Conservation (phyloP, 1,139 yeast genomes). For the Protomyces macrosporus region DNA sequence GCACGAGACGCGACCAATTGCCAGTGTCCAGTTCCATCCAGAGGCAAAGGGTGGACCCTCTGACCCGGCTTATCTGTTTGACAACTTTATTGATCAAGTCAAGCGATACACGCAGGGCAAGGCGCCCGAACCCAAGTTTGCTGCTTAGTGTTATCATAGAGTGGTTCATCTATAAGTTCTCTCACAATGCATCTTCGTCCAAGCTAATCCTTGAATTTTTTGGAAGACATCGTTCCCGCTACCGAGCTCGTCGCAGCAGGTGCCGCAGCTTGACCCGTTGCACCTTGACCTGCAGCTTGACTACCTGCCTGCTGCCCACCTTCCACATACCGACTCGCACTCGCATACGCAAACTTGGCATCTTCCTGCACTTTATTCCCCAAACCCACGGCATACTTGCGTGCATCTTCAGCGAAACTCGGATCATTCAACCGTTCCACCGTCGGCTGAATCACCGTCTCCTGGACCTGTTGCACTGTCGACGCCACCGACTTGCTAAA, state of each 20-base stretch:
- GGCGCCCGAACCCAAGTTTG: slow-evolving; percentile 11
- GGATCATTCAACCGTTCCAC: slow-evolving; percentile 74
- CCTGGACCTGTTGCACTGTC: slow-evolving; percentile 79
- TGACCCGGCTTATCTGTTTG: slow-evolving; percentile 85
- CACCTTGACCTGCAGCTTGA: neutral
- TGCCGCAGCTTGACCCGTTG: neutral
- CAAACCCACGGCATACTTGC: slow-evolving; percentile 7
- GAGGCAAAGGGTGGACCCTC: slow-evolving; percentile 99
- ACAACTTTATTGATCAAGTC: slow-evolving; percentile 36
- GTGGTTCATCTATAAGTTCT: neutral
- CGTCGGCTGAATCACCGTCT: slow-evolving; percentile 82
- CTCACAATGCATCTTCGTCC: too few relatives aligned
- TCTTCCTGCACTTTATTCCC: slow-evolving; percentile 22
- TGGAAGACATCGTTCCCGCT: neutral
- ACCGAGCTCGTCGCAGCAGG: neutral
- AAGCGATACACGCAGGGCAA: slow-evolving; percentile 12
- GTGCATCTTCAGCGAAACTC: slow-evolving; percentile 41
- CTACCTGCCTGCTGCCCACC: neutral
- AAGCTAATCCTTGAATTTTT: neutral
- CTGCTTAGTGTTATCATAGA: slow-evolving; percentile 3
- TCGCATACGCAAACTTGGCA: slow-evolving; percentile 16
- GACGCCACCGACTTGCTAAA: slow-evolving; percentile 78
- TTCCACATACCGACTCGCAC: slow-evolving; percentile 19
- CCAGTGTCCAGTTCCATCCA: slow-evolving; percentile 96
- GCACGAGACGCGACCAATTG: slow-evolving; percentile 77